Evolutionary conservation across 1,284 basidiomycete genomes (phyloP).

Genomic region (Cryptococcus sp.): DNA sequence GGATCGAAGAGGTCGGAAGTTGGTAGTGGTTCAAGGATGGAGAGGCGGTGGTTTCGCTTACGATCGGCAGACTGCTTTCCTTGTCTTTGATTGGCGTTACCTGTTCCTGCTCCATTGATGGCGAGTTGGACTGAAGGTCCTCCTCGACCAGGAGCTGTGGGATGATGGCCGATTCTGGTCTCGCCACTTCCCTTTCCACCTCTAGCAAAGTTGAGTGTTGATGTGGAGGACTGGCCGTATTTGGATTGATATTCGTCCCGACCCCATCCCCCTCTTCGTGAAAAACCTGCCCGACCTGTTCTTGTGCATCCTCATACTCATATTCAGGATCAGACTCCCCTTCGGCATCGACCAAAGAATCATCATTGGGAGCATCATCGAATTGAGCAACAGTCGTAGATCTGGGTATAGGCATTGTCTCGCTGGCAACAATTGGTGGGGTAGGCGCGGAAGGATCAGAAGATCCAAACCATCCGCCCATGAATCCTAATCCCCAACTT

Average conservation of each 20-base stretch:
- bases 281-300: conserved; percentile 11
- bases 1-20: conserved; percentile 18
- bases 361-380: background rate
- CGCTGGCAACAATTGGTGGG: background rate
- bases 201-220: conserved; percentile 1
- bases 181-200: conserved; percentile 5
- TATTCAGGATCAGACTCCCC: background rate
- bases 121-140: too few species aligned
- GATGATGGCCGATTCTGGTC: background rate
- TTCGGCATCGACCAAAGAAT: background rate
- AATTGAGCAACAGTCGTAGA: background rate
- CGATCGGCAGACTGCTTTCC: too few species aligned
- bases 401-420: background rate
- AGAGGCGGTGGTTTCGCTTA: conserved; percentile 8
- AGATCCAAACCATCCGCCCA: conserved; percentile 8
- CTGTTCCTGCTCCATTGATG: too few species aligned
- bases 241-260: background rate
- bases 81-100: background rate
- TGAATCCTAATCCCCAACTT: conserved; percentile 13
- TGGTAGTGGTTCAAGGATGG: conserved; percentile 18
- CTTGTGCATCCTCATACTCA: background rate
- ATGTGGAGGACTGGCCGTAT: background rate
- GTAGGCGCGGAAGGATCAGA: background rate
- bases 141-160: background rate
- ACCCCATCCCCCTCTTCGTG: conserved; percentile 8